These are phyloP conservation scores for Rhizopogon rudus DNA, from an alignment of 768 basidiomycete species.

Conservation along the genomic window DNA sequence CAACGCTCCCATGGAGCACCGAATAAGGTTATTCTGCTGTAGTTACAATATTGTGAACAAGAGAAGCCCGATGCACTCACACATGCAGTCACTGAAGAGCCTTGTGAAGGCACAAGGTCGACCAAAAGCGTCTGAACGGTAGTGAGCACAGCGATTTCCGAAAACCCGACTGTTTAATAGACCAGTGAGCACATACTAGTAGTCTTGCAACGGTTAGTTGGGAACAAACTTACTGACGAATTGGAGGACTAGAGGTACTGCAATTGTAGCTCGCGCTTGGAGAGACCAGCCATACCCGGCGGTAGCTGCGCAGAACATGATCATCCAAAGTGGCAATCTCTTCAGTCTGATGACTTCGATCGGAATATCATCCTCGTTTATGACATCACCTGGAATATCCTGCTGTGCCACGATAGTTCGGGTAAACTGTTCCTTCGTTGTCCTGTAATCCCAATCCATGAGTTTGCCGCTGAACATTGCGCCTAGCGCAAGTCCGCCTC, in stretches of 20 bases:
- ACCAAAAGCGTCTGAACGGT: conserved; percentile 52
- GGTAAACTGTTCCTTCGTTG: conserved; percentile 15
- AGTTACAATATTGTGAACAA: neutral
- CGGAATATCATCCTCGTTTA: conserved; percentile 37
- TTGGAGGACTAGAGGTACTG: conserved; percentile 46
- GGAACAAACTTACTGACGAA: conserved; percentile 25
- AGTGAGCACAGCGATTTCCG: conserved; percentile 44
- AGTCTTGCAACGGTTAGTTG: neutral
- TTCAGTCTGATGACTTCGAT: conserved; percentile 54
- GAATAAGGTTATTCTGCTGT: conserved; percentile 60
- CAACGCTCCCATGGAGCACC: conserved; percentile 53
- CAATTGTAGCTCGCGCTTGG: conserved; percentile 37
- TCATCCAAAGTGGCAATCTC: conserved; percentile 35
- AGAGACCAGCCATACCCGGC: conserved; percentile 56
- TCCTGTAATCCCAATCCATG: conserved; percentile 57
- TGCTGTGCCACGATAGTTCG: conserved; percentile 11
- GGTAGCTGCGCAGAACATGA: conserved; percentile 31
- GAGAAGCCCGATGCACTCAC: conserved; percentile 32
- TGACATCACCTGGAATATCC: conserved; percentile 13
- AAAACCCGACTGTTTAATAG: conserved; percentile 40
- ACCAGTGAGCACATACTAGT: neutral
- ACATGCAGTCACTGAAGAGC: conserved; percentile 61
- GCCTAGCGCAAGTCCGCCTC: conserved; percentile 62
- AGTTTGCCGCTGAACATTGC: conserved; percentile 49
- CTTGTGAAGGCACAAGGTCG: conserved; percentile 51